Evolutionary conservation across 2,329 filamentous ascomycete species (phyloP), one percentile per base, ranked within the genome.

Genomic region (Fusarium globosum): DNA sequence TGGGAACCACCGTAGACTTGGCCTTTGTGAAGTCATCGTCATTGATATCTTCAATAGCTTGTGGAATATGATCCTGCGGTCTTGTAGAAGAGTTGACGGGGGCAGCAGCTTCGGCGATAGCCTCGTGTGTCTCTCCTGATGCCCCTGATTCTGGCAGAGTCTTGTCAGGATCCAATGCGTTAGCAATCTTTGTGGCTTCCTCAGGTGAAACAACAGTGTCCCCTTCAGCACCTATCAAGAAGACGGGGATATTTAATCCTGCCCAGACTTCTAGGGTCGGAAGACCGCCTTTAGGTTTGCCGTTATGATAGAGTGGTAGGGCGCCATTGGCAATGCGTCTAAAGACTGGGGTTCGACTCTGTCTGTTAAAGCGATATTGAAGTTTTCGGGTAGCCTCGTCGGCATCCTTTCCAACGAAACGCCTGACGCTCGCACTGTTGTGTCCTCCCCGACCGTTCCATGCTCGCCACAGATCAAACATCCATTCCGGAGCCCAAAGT

Each of bases 261-360:
- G 87, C 85, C 96, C 96, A 98, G 2, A 90, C 83, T 11, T 91
- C 87, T 70, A 88, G 82, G 1, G 92, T 91, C 5, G 94, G 92
- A 14, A 97, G 81, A 2, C 94, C 94, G 7, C 91, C 90, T 14
- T 80, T 79, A 2, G 89, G 82, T 33, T 85, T 80, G 4, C 87
- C 89, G 13, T 85, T 79, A 7, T 86, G 80, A 65, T 91, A 92
- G 0, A 81, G 82, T 0, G 94, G 92, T 30, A 96, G 85, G 57
- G 87, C 86, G 1, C 95, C 94, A 81, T 87, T 90, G 2, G 92
- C 91, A 90, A 97, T 95, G 43, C 94, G 90, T 73, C 93, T 90
- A 88, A 94, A 97, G 0, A 96, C 93, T 0, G 92, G 87, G 0
- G 95, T 96, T 73, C 88, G 90, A 71, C 94, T 97, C 80, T 97